Base-by-base conservation (phyloP, 192 early-diverging fungal genomes). In the Entomortierella lignicola region DNA sequence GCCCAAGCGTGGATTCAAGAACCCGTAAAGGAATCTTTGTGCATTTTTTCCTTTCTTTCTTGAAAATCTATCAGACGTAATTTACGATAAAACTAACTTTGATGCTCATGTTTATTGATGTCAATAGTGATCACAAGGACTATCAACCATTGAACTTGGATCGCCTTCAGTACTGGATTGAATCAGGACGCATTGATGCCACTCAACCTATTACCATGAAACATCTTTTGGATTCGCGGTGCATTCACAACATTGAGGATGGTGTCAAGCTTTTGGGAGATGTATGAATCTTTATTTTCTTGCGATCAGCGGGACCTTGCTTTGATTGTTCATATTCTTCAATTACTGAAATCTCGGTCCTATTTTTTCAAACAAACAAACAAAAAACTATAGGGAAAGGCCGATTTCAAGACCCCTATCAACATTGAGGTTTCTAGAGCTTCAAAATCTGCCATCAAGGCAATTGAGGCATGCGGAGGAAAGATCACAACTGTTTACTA, bases 101-200 rank as follows among this genome's bases (percentile, higher is more conserved):
- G 39, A 42, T 10, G 13, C 37, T 52, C 47, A 48, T 41, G 58
- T 66, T 47, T 27, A 42, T 21, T 43, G 41, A 6, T 43, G 37
- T 4, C 57, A 44, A 60, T 84, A 89, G 88, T 50, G 71, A 85
- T 29, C 77, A 77, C 66, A 90, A 91, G 51, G 85, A 90, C 32
- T 90, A 88, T 54, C 89, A 92, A 70, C 85, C 90, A 44, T 77
- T 95, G 55, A 92, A 93, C 66, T 82, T 99, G 72, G 97, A 97
- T 83, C 85, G 89, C 37, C 82, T 99, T 71, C 96, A 98, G 83
- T 91, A 94, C 77, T 97, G 94, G 91, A 92, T 99, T 61, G 88
- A 94, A 58, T 87, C 82, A 2, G 94, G 95, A 8, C 85, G 95
- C 29, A 77, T 99, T 51, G 94, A 98, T 72, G 68, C 94, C 2